Base-by-base conservation (phyloP, 768 basidiomycete species). In the Cyclocybe aegerita region DNA sequence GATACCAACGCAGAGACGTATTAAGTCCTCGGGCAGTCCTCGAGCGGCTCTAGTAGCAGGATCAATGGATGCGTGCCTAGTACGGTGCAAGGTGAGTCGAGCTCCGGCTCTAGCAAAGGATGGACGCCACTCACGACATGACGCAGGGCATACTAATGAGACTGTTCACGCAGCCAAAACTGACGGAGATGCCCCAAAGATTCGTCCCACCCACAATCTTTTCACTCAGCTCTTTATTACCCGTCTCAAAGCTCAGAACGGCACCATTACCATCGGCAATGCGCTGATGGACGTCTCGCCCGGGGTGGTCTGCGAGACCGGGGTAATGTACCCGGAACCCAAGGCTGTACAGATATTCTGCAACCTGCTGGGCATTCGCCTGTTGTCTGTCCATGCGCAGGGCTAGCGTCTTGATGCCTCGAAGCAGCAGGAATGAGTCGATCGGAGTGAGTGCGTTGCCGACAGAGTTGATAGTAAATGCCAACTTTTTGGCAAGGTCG, bases 81-180 rank as follows among this genome's bases (percentile, higher is more conserved):
- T 48, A 47, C 43, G 43, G 39, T 46, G 51, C 29, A 14, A 45
- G 10, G 52, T 60, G 29, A 55, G 43, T 50, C 44, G 48, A 56
- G 39, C 46, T 54, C 53, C 37, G 52, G 32, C 32, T 46, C 23
- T 23, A 32, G 51, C 23, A 51, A 47, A 59, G 17, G 36, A 7
- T 46, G 45, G 53, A 48, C 46, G 31, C 33, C 48, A 89, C 95
- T 73, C 69, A 98, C 96, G 94, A 97, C 97, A 99, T 98, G 60
- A 93, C 85, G 67, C 97, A 98, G 34, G 97, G 97, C 96, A 99
- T 98, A 56, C 90, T 93, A 71, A 98, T 98, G 67, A 99, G 67
- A 63, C 91, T 93, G 74, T 99, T 99, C 53, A 99, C 95, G 58
- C 91, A 94, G 31, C 97, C 97, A 63, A 99, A 99, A 65, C 92